phyloP scores from a whole-genome alignment of 2,329 filamentous ascomycete genomes.

The Bimuria novae-zelandiae region DNA sequence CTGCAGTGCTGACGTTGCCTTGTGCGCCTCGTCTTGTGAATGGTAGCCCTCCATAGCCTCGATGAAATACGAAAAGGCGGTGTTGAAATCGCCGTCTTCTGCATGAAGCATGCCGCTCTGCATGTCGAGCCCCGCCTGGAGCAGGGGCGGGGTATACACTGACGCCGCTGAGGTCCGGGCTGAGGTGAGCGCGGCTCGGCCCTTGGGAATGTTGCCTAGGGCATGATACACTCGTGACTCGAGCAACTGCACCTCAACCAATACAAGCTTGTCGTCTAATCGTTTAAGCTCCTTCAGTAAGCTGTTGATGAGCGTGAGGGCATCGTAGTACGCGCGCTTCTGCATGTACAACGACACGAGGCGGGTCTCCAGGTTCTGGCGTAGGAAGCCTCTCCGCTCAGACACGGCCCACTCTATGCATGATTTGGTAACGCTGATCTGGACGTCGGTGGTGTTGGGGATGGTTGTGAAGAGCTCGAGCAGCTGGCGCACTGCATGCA shows the following conservation, averaged over 20 bases:
- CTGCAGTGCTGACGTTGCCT: slow-evolving; percentile 95
- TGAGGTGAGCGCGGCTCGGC: slow-evolving; percentile 89
- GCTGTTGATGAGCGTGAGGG: slow-evolving; percentile 93
- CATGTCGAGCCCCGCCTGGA: slow-evolving; percentile 98
- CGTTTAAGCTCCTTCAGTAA: slow-evolving; percentile 96
- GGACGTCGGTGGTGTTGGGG: slow-evolving; percentile 90
- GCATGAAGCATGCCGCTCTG: slow-evolving; percentile 99
- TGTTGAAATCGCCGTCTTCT: slow-evolving; percentile 99
- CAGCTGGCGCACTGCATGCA: slow-evolving; percentile 79
- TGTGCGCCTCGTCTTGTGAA: slow-evolving; percentile 81
- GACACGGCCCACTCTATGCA: slow-evolving; percentile 99
- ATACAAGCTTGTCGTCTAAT: slow-evolving; percentile 95
- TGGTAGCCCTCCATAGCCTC: slow-evolving; percentile 98
- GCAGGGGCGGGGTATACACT: slow-evolving; percentile 92
- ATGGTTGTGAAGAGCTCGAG: slow-evolving; percentile 94
- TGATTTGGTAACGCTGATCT: slow-evolving; percentile 94
- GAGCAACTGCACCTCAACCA: slow-evolving; percentile 96
- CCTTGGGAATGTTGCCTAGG: slow-evolving; percentile 94
- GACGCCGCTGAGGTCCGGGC: slow-evolving; percentile 94
- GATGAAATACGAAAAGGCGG: slow-evolving; percentile 98
- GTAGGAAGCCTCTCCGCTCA: slow-evolving; percentile 92
- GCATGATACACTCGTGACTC: slow-evolving; percentile 98
- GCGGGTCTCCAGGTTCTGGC: slow-evolving; percentile 96
- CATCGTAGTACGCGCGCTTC: slow-evolving; percentile 97
- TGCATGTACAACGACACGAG: slow-evolving; percentile 94